Evolutionary conservation across 768 basidiomycete genomes (phyloP).

Genomic region (Mycena epipterygia): DNA sequence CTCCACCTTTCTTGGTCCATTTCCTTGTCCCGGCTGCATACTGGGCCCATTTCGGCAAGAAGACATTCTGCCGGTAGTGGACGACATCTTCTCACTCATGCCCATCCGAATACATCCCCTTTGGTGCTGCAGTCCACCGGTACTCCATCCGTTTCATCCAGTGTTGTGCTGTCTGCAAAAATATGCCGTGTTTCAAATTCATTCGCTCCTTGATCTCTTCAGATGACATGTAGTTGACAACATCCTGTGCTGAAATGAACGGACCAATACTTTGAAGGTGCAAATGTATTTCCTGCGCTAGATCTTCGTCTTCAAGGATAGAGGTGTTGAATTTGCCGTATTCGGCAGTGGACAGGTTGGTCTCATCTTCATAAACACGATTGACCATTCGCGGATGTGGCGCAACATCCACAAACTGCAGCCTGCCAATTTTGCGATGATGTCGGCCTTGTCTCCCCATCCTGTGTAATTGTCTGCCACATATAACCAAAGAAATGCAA

Average conservation of each 20-base stretch:
- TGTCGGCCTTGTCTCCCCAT: background rate
- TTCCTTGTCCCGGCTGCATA: no score
- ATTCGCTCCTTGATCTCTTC: slow-evolving; percentile 11
- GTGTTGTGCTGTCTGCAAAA: background rate
- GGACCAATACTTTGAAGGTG: background rate
- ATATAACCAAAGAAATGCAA: background rate
- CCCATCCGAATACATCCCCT: no score
- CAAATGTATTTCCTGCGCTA: background rate
- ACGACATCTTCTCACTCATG: background rate
- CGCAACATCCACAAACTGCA: background rate
- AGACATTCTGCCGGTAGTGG: background rate
- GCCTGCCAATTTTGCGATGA: background rate
- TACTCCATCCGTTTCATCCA: background rate
- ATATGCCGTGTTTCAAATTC: slow-evolving; percentile 32
- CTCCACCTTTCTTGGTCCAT: background rate
- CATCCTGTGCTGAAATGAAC: no score
- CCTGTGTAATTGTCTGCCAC: background rate
- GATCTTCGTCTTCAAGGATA: background rate
- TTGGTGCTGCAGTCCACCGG: background rate
- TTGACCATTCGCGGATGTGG: background rate
- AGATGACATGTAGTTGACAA: no score
- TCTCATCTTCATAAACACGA: background rate
- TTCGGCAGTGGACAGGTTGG: background rate
- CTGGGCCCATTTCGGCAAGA: no score
- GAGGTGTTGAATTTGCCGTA: background rate